Percentiles rank a stretch among this genome's conserved stretches.
These are phyloP conservation scores for Funneliformis geosporum DNA, from an alignment of 192 early-diverging fungal genomes.

Conservation along the genomic window DNA sequence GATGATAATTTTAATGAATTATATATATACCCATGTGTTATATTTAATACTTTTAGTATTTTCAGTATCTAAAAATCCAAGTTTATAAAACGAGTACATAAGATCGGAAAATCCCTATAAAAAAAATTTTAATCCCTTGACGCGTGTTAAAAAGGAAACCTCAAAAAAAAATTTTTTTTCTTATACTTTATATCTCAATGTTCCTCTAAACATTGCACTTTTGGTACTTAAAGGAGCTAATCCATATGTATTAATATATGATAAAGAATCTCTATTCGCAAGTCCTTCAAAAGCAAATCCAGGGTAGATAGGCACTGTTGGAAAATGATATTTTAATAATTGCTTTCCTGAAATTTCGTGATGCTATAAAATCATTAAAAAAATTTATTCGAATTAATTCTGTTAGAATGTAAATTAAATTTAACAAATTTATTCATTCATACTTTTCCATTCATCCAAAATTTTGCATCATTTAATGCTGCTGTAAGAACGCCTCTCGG, in stretches of 20 bases:
- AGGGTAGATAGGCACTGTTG: slow-evolving; percentile 73
- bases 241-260: slow-evolving; percentile 85
- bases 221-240: slow-evolving; percentile 68
- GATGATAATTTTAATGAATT: background rate
- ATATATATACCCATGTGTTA: slow-evolving; percentile 48
- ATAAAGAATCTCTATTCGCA: slow-evolving; percentile 91
- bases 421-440: background rate
- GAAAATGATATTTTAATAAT: slow-evolving; percentile 71
- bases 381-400: background rate
- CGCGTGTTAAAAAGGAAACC: background rate
- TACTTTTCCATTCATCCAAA: slow-evolving; percentile 73
- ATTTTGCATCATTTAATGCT: slow-evolving; percentile 80
- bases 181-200: slow-evolving; percentile 77
- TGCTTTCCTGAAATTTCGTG: slow-evolving; percentile 45
- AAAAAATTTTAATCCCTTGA: background rate
- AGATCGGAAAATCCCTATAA: slow-evolving; percentile 82
- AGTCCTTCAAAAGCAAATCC: slow-evolving; percentile 93
- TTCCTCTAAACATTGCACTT: slow-evolving; percentile 94
- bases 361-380: background rate
- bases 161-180: background rate
- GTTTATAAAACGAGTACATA: slow-evolving; percentile 72
- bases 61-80: slow-evolving; percentile 75
- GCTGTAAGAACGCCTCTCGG: slow-evolving; percentile 91
- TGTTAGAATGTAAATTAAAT: background rate
- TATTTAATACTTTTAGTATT: slow-evolving; percentile 21